These are phyloP conservation scores for Clonostachys sp. DNA, from an alignment of 2,329 filamentous ascomycete genomes.

Conservation along the genomic window DNA sequence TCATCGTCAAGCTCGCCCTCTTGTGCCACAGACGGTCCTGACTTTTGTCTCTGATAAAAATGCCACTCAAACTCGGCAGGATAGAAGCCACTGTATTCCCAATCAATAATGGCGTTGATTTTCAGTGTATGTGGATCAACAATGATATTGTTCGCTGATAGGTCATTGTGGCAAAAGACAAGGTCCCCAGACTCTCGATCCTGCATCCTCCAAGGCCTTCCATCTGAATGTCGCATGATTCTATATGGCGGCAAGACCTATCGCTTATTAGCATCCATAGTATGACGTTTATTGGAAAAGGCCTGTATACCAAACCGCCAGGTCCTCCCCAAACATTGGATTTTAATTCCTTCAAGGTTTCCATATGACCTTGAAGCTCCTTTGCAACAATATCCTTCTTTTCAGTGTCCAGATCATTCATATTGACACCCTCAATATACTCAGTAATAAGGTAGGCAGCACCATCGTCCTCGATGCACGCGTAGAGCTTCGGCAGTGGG, in stretches of 20 bases:
- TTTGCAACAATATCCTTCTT: slow-evolving; percentile 8
- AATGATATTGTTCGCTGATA: slow-evolving; percentile 11
- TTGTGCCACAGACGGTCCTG: slow-evolving; percentile 8
- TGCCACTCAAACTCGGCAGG: slow-evolving; percentile 15
- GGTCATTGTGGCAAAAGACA: slow-evolving; percentile 15
- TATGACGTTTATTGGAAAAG: no score
- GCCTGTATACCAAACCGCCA: no score
- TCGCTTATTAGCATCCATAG: neutral
- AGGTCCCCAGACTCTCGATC: neutral
- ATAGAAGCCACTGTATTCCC: slow-evolving; percentile 30
- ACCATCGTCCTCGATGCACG: slow-evolving; percentile 20
- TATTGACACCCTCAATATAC: slow-evolving; percentile 18
- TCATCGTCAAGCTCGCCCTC: slow-evolving; percentile 7
- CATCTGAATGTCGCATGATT: neutral
- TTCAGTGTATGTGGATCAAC: slow-evolving; percentile 18
- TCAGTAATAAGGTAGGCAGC: slow-evolving; percentile 21
- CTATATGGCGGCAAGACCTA: neutral
- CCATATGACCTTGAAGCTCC: slow-evolving; percentile 16
- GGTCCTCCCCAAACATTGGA: slow-evolving; percentile 7
- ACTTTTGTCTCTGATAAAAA: slow-evolving; percentile 9
- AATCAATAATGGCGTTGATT: slow-evolving; percentile 27
- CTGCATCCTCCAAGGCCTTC: neutral
- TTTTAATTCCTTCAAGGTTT: slow-evolving; percentile 15
- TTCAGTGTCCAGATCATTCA: slow-evolving; percentile 13
- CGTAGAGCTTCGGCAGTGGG: slow-evolving; percentile 15